Conservation (phyloP, 768 basidiomycete genomes). For the Lactarius indigo region DNA sequence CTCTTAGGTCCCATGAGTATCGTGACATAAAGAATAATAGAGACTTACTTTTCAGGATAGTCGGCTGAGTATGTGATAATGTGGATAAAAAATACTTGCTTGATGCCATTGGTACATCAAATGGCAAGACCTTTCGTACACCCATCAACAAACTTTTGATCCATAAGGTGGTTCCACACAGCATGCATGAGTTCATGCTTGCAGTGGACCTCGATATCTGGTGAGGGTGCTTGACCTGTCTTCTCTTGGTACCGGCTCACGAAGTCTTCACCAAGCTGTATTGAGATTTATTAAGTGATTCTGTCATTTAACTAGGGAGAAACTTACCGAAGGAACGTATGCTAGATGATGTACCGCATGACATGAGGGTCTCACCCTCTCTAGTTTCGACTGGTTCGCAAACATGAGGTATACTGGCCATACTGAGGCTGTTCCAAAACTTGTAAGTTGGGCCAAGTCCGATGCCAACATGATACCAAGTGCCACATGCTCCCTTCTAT, state of each 20-base stretch:
- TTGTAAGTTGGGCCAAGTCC: background rate
- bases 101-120: slow-evolving; percentile 27
- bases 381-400: background rate
- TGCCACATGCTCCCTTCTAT: background rate
- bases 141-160: slow-evolving; percentile 27
- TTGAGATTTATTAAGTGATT: background rate
- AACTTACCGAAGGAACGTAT: background rate
- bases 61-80: slow-evolving; percentile 27
- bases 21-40: too few relatives aligned
- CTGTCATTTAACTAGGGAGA: background rate
- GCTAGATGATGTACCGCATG: background rate
- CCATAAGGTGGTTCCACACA: slow-evolving; percentile 23
- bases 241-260: background rate
- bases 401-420: background rate
- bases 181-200: slow-evolving; percentile 29
- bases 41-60: slow-evolving; percentile 31
- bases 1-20: slow-evolving; percentile 22
- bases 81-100: slow-evolving; percentile 26
- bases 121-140: background rate
- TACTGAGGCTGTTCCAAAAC: background rate
- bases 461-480: background rate
- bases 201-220: slow-evolving; percentile 21
- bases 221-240: background rate
- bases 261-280: background rate
- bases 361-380: background rate